Percentiles rank a stretch among this genome's conserved stretches.
Evolutionary conservation across 371 early-diverging fungal species (phyloP).

Genomic region (Apophysomyces sp.): DNA sequence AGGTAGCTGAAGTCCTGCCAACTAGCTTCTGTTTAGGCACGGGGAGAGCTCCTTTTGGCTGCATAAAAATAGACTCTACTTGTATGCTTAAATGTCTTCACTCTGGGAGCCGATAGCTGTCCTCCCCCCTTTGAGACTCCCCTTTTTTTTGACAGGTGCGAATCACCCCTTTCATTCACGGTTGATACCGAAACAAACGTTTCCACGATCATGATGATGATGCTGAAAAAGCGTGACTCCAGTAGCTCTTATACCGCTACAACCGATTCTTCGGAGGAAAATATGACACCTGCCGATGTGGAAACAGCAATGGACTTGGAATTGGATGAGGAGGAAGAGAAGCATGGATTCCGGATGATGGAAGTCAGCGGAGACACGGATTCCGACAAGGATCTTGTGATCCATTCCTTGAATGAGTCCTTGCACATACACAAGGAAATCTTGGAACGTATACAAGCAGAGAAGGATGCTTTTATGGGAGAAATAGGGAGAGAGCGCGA

Average conservation of each 20-base stretch:
- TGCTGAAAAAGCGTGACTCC: background rate
- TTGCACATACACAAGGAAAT: constrained; percentile 45
- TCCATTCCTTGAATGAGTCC: constrained; percentile 37
- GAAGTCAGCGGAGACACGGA: constrained; percentile 17
- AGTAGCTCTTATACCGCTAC: background rate
- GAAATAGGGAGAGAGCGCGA: constrained; percentile 23
- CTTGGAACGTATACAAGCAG: constrained; percentile 35
- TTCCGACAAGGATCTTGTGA: constrained; percentile 44
- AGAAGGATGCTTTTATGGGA: constrained; percentile 22
- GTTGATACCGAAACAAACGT: background rate
- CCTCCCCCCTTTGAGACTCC: background rate
- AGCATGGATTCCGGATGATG: background rate
- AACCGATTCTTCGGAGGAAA: background rate
- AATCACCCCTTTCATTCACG: background rate
- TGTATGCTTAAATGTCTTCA: background rate
- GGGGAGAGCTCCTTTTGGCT: no score
- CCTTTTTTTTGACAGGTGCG: background rate
- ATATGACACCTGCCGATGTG: background rate
- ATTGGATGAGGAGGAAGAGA: background rate
- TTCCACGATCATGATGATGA: background rate
- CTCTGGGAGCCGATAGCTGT: background rate
- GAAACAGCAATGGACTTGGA: background rate
- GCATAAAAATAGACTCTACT: no score
- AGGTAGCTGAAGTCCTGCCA: no score
- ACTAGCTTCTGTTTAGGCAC: no score